Percentiles rank a stretch among this genome's conserved stretches.
Evolutionary conservation across 345 rosid species (phyloP).

Genomic region (Isatis tinctoria): DNA sequence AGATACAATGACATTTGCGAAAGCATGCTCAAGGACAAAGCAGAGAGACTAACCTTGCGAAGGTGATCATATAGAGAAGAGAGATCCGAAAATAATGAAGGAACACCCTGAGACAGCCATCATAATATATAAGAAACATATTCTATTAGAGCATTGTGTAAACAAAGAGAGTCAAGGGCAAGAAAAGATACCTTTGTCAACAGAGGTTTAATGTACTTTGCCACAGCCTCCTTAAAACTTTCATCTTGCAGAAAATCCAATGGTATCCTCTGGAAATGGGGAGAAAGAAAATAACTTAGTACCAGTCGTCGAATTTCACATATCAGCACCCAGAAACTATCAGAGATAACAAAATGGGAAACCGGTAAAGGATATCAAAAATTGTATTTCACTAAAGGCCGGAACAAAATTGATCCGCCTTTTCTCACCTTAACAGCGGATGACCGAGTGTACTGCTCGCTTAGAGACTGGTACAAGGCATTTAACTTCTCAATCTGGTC

Average conservation of each 20-base stretch:
- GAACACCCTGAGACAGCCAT: constrained; percentile 69
- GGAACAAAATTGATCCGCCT: background rate
- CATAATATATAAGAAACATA: constrained; percentile 11
- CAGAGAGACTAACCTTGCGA: constrained; percentile 60
- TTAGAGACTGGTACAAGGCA: constrained; percentile 72
- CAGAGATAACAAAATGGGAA: background rate
- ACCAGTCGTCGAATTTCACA: background rate
- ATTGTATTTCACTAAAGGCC: background rate
- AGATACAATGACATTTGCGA: background rate
- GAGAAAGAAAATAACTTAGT: constrained; percentile 6
- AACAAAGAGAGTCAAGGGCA: background rate
- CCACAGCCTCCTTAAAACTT: constrained; percentile 74
- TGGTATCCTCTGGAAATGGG: constrained; percentile 73
- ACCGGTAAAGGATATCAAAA: background rate
- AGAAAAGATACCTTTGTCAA: constrained; percentile 62
- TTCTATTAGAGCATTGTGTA: background rate
- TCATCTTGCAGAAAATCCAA: constrained; percentile 92
- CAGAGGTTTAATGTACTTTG: constrained; percentile 75
- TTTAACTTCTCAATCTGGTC: constrained; percentile 74
- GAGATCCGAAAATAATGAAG: constrained; percentile 95
- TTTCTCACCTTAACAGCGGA: constrained; percentile 88
- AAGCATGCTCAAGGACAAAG: constrained; percentile 14
- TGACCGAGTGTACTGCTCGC: constrained; percentile 70
- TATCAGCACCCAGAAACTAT: background rate
- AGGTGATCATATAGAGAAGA: constrained; percentile 82